Evolutionary conservation across 2,329 filamentous ascomycete species (phyloP).

Genomic region (Aspergillus flavus): DNA sequence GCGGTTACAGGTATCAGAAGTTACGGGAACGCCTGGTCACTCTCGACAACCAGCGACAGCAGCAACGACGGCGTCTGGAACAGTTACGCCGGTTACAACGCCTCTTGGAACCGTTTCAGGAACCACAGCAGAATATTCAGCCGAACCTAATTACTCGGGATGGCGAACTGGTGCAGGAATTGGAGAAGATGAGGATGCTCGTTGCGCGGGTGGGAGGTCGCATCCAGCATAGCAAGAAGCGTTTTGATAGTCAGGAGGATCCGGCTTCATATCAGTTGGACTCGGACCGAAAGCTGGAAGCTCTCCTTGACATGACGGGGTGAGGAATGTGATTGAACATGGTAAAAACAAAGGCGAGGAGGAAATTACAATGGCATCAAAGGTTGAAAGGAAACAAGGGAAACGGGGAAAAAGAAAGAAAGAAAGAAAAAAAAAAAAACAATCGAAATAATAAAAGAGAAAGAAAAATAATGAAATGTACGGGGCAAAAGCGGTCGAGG

Average conservation of each 20-base stretch:
- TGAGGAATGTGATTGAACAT: neutral
- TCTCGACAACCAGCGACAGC: constrained; percentile 50
- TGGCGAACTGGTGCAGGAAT: constrained; percentile 52
- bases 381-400: neutral
- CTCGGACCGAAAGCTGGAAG: constrained; percentile 38
- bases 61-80: constrained; percentile 49
- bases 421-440: neutral
- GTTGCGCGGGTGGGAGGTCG: constrained; percentile 46
- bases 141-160: constrained; percentile 58
- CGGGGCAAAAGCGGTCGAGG: neutral
- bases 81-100: constrained; percentile 50
- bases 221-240: constrained; percentile 34
- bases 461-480: neutral
- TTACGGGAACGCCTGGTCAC: constrained; percentile 47
- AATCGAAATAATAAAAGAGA: neutral
- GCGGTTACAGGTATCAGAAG: constrained; percentile 40
- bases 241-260: constrained; percentile 18
- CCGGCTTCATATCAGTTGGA: constrained; percentile 27
- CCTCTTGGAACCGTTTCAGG: constrained; percentile 53
- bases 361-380: neutral
- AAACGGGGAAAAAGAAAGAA: neutral
- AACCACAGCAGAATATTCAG: constrained; percentile 55
- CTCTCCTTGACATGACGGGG: constrained; percentile 43
- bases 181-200: constrained; percentile 53
- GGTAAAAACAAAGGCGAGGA: neutral